Conservation (phyloP, 495 filamentous ascomycete species). For the Penicillium manginii region DNA sequence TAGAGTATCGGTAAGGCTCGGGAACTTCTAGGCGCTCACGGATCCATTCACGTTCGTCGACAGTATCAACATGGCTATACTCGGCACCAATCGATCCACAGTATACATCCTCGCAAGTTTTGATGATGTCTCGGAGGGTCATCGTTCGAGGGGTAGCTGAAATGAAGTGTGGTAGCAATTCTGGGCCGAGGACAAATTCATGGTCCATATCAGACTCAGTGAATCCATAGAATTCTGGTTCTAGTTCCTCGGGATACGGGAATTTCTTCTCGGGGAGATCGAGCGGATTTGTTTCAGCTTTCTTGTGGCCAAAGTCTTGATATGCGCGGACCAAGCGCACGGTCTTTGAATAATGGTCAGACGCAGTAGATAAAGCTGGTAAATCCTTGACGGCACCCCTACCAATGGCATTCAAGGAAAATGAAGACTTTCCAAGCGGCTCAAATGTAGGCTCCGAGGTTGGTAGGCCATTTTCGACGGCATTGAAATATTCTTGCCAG, state of each 20-base stretch:
- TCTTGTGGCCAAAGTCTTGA: conserved; percentile 97
- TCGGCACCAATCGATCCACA: conserved; percentile 95
- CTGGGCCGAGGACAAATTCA: conserved; percentile 89
- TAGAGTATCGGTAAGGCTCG: conserved; percentile 89
- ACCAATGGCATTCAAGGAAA: conserved; percentile 63
- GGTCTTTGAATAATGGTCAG: conserved; percentile 96
- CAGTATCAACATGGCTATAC: conserved; percentile 97
- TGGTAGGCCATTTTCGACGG: conserved; percentile 90
- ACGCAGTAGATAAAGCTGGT: conserved; percentile 89
- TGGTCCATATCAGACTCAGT: conserved; percentile 93
- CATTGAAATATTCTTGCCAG: conserved; percentile 99
- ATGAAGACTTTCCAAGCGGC: not conserved
- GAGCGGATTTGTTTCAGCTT: conserved; percentile 94
- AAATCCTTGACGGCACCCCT: conserved; percentile 94
- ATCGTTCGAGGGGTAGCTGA: conserved; percentile 83
- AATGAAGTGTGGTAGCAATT: conserved; percentile 93
- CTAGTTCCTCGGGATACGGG: conserved; percentile 82
- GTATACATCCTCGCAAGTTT: conserved; percentile 90
- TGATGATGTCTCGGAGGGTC: conserved; percentile 93
- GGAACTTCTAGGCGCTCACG: conserved; percentile 92
- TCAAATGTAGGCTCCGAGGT: conserved; percentile 16
- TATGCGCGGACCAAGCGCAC: conserved; percentile 95
- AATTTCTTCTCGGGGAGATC: conserved; percentile 87
- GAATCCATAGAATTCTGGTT: conserved; percentile 90
- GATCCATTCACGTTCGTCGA: conserved; percentile 98